Evolutionary conservation across 139 green algal species (phyloP).

Genomic region (Mesotaenium endlicherianum): DNA sequence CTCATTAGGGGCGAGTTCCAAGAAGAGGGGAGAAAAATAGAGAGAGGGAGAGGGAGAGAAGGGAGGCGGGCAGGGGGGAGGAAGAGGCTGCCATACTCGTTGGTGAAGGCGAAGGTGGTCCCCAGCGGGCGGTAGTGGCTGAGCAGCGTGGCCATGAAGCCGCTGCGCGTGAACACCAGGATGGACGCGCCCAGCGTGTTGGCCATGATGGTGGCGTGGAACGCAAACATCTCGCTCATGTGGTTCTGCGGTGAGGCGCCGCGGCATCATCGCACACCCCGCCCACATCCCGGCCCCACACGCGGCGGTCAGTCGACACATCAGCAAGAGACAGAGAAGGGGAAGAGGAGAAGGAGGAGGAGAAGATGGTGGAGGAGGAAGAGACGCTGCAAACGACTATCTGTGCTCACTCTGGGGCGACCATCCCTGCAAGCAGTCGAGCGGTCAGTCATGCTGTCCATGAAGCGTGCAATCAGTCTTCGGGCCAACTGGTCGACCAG

Average conservation of each 20-base stretch:
- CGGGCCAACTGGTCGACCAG: too few species aligned
- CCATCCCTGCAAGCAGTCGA: too few species aligned
- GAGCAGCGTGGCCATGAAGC: constrained; percentile 79
- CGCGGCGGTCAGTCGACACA: too few species aligned
- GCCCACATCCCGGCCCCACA: too few species aligned
- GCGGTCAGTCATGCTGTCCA: too few species aligned
- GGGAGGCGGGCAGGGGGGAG: not conserved
- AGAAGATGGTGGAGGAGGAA: too few species aligned
- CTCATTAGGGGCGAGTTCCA: too few species aligned
- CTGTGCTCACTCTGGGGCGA: too few species aligned
- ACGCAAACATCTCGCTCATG: constrained; percentile 76
- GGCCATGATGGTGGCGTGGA: constrained; percentile 81
- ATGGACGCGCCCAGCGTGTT: constrained; percentile 73
- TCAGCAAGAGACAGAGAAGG: not conserved
- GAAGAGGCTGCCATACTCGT: constrained; percentile 52
- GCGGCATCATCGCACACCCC: too few species aligned
- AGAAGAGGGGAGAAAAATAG: too few species aligned
- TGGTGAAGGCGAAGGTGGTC: constrained; percentile 81
- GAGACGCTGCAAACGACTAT: too few species aligned
- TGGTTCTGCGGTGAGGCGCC: constrained; percentile 51
- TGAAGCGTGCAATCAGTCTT: too few species aligned
- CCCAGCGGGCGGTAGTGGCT: constrained; percentile 79
- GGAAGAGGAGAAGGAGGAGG: not conserved
- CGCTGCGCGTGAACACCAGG: constrained; percentile 67
- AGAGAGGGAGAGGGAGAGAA: not conserved